A percentile compares a stretch with the other conserved stretches of the same genome.
These are phyloP conservation scores for Phytophthora syringae DNA, from an alignment of 352 stramenopile genomes.

Conservation along the genomic window DNA sequence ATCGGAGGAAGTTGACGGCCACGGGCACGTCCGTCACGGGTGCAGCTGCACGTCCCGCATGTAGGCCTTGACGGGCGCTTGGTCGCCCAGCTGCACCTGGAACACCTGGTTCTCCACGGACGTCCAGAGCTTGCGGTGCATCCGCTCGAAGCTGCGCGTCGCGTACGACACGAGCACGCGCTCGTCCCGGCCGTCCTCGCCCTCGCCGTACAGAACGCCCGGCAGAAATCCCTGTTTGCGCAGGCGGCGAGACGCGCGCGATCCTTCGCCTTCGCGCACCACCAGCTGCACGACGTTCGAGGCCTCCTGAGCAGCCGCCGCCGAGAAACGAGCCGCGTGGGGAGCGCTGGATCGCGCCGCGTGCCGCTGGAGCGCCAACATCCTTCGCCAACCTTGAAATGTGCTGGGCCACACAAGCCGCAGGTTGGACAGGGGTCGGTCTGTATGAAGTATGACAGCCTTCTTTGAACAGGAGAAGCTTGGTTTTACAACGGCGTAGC, in stretches of 20 bases:
- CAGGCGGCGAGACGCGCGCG: slow-evolving; percentile 77
- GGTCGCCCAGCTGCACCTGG: slow-evolving; percentile 73
- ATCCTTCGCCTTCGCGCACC: slow-evolving; percentile 71
- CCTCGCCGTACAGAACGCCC: slow-evolving; percentile 87
- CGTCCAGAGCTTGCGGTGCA: slow-evolving; percentile 88
- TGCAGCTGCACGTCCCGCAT: slow-evolving; percentile 90
- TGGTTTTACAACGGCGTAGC: background rate
- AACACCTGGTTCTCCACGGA: slow-evolving; percentile 91
- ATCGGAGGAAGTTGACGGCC: slow-evolving; percentile 94
- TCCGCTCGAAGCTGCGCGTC: slow-evolving; percentile 77
- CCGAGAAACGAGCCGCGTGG: slow-evolving; percentile 53
- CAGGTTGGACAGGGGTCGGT: background rate
- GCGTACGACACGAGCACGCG: slow-evolving; percentile 80
- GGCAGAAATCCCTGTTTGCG: slow-evolving; percentile 83
- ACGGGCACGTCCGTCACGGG: slow-evolving; percentile 80
- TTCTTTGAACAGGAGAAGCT: background rate
- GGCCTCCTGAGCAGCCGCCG: slow-evolving; percentile 33
- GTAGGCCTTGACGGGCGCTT: slow-evolving; percentile 74
- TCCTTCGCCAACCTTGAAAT: slow-evolving; percentile 28
- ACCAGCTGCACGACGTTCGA: slow-evolving; percentile 62
- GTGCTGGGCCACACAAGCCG: slow-evolving; percentile 37
- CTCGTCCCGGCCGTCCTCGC: slow-evolving; percentile 62
- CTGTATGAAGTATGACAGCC: too few relatives aligned
- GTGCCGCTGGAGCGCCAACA: slow-evolving; percentile 62
- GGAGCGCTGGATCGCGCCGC: slow-evolving; percentile 42